phyloP scores from a whole-genome alignment of 23 red algal genomes.

The Gracilaria domingensis region DNA sequence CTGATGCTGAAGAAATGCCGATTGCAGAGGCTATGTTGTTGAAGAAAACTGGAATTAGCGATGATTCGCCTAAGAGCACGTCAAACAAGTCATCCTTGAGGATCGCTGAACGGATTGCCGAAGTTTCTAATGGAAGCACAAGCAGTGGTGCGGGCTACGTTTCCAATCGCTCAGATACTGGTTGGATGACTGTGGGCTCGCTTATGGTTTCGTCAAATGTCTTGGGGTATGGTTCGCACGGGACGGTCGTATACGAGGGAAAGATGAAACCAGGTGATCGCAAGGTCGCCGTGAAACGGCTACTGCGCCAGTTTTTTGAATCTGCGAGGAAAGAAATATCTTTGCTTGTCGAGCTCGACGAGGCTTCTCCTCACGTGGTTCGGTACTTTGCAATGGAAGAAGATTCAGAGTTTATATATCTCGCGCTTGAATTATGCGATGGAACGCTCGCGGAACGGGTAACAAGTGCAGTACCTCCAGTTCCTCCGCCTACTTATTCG shows the following conservation, averaged over 20 bases:
- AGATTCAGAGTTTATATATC: slow-evolving; percentile 91
- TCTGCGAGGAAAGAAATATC: slow-evolving; percentile 92
- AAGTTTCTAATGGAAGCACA: slow-evolving; percentile 53
- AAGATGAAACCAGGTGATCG: slow-evolving; percentile 83
- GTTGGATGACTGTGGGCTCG: slow-evolving; percentile 82
- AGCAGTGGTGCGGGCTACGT: slow-evolving; percentile 37
- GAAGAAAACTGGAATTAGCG: neutral
- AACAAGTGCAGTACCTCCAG: slow-evolving; percentile 44
- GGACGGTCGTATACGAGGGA: slow-evolving; percentile 95
- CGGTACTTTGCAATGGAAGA: slow-evolving; percentile 99
- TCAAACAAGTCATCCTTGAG: neutral
- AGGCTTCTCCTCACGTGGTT: slow-evolving; percentile 88
- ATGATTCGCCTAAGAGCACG: neutral
- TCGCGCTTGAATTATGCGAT: slow-evolving; percentile 93
- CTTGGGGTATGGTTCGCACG: slow-evolving; percentile 87
- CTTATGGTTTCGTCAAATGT: slow-evolving; percentile 78
- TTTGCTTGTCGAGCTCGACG: slow-evolving; percentile 92
- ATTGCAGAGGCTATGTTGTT: slow-evolving; percentile 24
- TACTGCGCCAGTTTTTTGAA: slow-evolving; percentile 90
- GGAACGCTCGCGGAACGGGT: slow-evolving; percentile 81
- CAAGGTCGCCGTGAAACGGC: slow-evolving; percentile 92
- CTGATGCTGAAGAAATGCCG: slow-evolving; percentile 31
- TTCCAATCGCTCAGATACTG: slow-evolving; percentile 57
- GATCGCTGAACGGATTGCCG: neutral
- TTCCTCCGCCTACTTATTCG: slow-evolving; percentile 54